Percentiles rank a stretch among this genome's conserved stretches.
Evolutionary conservation across 345 rosid genomes (phyloP).

Genomic region (Moringa oleifera): DNA sequence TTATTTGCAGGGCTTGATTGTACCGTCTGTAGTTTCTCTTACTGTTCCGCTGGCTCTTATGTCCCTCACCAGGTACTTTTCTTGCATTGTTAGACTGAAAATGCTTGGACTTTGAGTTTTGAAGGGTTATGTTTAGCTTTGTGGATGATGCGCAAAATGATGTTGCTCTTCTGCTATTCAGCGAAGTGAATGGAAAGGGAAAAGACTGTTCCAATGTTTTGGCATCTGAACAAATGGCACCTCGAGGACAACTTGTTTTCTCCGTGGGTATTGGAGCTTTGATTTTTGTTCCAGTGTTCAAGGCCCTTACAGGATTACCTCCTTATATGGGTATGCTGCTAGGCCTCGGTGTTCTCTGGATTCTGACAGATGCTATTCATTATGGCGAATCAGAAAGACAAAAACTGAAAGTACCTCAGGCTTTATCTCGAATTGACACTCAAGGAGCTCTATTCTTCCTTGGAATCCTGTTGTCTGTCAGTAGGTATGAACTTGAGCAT

Average conservation of each 20-base stretch:
- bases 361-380: constrained; percentile 93
- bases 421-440: constrained; percentile 86
- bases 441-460: constrained; percentile 95
- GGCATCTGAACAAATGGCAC: constrained; percentile 91
- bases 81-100: constrained; percentile 18
- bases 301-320: constrained; percentile 91
- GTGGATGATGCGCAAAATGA: constrained; percentile 23
- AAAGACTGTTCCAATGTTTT: constrained; percentile 50
- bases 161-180: constrained; percentile 27
- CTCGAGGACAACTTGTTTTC: constrained; percentile 84
- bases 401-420: constrained; percentile 89
- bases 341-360: constrained; percentile 97
- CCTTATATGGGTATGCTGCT: constrained; percentile 93
- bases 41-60: constrained; percentile 80
- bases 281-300: constrained; percentile 86
- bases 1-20: constrained; percentile 49
- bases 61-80: constrained; percentile 78
- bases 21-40: constrained; percentile 80
- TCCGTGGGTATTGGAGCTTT: constrained; percentile 84
- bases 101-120: constrained; percentile 1
- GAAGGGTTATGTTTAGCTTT: constrained; percentile 7
- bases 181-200: constrained; percentile 87
- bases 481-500: constrained; percentile 47
- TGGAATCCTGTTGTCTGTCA: constrained; percentile 83
- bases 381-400: constrained; percentile 92